These are phyloP conservation scores for Tuber melanosporum DNA, from an alignment of 495 filamentous ascomycete genomes.

Conservation along the genomic window DNA sequence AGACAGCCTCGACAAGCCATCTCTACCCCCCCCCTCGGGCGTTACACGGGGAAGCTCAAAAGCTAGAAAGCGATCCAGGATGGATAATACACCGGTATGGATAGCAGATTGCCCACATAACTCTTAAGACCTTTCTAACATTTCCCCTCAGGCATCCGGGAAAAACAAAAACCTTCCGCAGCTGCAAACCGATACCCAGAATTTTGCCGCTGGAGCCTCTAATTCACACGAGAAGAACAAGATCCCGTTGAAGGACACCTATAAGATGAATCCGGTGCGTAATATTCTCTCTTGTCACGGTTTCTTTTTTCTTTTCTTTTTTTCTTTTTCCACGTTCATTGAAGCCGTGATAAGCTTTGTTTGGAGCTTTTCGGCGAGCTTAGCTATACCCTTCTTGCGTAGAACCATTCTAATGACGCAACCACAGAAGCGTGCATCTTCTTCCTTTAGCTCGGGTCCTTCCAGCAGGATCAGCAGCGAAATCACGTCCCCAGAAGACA, in stretches of 20 bases:
- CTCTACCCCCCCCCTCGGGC: not conserved
- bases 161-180: not conserved
- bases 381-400: not conserved
- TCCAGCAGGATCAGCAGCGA: constrained; percentile 6
- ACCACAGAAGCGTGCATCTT: constrained; percentile 1
- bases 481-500: constrained; percentile 19
- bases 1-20: constrained; percentile 4
- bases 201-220: not conserved
- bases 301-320: not conserved
- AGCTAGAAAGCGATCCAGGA: not conserved
- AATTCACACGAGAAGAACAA: not conserved
- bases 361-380: not conserved
- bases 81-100: not conserved
- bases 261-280: not conserved
- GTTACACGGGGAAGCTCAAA: not conserved
- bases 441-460: not conserved
- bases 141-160: not conserved
- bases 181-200: not conserved
- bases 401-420: not conserved
- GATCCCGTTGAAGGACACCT: not conserved
- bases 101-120: not conserved
- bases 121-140: not conserved
- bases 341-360: not conserved
- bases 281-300: not conserved
- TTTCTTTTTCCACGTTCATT: not conserved